Conservation (phyloP, 441 rosid genomes). For the Pelargonium fulgidum region DNA sequence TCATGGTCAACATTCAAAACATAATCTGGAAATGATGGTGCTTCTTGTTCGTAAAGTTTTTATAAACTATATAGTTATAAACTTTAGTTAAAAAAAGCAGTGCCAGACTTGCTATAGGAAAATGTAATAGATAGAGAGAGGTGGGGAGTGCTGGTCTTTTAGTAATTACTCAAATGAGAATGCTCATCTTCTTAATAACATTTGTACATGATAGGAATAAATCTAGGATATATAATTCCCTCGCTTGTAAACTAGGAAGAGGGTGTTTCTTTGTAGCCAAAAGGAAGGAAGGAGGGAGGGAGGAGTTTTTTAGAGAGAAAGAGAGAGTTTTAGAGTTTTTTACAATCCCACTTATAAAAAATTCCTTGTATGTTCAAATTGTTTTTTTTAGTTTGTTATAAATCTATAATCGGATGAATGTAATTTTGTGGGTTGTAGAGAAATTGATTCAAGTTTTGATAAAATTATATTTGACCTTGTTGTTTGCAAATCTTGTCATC, state of each 20-base stretch:
- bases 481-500: slow-evolving; percentile 7
- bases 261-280: too few relatives aligned
- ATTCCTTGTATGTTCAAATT: too few relatives aligned
- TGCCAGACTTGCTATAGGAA: background rate
- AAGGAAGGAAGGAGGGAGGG: too few relatives aligned
- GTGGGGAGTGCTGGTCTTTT: too few relatives aligned
- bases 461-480: background rate
- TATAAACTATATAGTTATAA: background rate
- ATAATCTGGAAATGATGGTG: background rate
- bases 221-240: too few relatives aligned
- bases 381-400: too few relatives aligned
- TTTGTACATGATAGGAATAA: too few relatives aligned
- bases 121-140: background rate
- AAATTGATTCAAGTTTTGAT: background rate
- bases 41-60: background rate
- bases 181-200: too few relatives aligned
- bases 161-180: too few relatives aligned
- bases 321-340: too few relatives aligned
- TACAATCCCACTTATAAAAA: background rate
- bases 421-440: background rate
- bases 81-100: background rate
- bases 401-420: background rate
- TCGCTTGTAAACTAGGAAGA: too few relatives aligned
- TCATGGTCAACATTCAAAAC: background rate
- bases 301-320: too few relatives aligned